A percentile compares a stretch with the other conserved stretches of the same genome.
These are phyloP conservation scores for Epichloe aotearoae DNA, from an alignment of 2,329 filamentous ascomycete species.

Conservation along the genomic window DNA sequence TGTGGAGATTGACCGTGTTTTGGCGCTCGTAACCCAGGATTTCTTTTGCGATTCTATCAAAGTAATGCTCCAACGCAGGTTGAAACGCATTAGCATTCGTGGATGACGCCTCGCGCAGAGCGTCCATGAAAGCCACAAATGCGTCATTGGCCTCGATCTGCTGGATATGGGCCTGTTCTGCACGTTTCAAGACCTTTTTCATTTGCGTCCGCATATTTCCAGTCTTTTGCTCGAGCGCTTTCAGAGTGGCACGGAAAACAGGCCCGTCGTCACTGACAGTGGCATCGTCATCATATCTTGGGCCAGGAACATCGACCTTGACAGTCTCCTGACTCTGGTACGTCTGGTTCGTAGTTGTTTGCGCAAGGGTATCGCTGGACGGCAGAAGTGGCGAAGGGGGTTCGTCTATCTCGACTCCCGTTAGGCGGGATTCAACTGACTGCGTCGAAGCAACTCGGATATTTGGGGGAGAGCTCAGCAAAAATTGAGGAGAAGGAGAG, in stretches of 20 bases:
- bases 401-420: conserved; percentile 54
- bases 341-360: conserved; percentile 12
- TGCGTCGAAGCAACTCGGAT: conserved; percentile 76
- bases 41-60: conserved; percentile 88
- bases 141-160: conserved; percentile 80
- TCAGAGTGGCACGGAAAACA: conserved; percentile 91
- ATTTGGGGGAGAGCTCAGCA: conserved; percentile 59
- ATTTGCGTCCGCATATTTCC: conserved; percentile 86
- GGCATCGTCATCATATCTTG: conserved; percentile 74
- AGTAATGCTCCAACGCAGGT: conserved; percentile 93
- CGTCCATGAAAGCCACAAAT: conserved; percentile 68
- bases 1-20: conserved; percentile 75
- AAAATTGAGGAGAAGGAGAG: conserved; percentile 59
- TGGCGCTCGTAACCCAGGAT: conserved; percentile 77
- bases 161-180: conserved; percentile 73
- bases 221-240: conserved; percentile 90
- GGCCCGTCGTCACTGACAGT: conserved; percentile 82
- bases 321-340: conserved; percentile 36
- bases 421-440: conserved; percentile 72
- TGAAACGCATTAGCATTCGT: conserved; percentile 96
- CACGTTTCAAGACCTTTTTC: conserved; percentile 90
- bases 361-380: conserved; percentile 23
- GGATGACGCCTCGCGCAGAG: conserved; percentile 71
- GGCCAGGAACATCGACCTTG: conserved; percentile 79
- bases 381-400: conserved; percentile 37